Evolutionary conservation across 2,329 filamentous ascomycete species (phyloP).

Genomic region (Dactylonectria estremocensis): DNA sequence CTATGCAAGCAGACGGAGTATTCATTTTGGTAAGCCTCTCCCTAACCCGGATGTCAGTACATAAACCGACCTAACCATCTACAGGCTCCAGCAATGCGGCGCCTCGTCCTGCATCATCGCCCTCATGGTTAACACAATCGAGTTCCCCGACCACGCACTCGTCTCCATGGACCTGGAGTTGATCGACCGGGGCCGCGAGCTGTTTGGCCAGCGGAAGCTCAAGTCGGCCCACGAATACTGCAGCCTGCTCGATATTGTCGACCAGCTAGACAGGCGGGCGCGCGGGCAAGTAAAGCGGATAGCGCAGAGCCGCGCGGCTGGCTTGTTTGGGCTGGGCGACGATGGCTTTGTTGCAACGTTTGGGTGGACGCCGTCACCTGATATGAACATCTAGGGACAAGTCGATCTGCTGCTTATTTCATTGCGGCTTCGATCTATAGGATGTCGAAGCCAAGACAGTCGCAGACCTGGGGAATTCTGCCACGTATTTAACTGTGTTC

Average conservation of each 20-base stretch:
- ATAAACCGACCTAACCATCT: not conserved
- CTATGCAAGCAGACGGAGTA: conserved; percentile 32
- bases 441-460: no score
- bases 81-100: conserved; percentile 39
- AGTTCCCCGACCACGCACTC: conserved; percentile 32
- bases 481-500: no score
- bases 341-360: conserved; percentile 9
- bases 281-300: conserved; percentile 32
- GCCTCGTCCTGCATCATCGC: conserved; percentile 36
- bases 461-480: no score
- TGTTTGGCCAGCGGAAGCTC: conserved; percentile 10
- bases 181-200: conserved; percentile 20
- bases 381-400: not conserved
- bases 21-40: conserved; percentile 26
- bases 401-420: no score
- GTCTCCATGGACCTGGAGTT: conserved; percentile 21
- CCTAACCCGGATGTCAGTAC: fast-evolving
- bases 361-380: not conserved
- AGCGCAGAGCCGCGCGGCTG: not conserved
- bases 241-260: conserved; percentile 30
- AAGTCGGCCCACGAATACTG: conserved; percentile 20
- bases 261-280: conserved; percentile 36
- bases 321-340: not conserved
- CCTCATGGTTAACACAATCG: conserved; percentile 42
- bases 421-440: no score